Evolutionary conservation across 495 filamentous ascomycete genomes (phyloP).

Genomic region (Trichoderma virens): DNA sequence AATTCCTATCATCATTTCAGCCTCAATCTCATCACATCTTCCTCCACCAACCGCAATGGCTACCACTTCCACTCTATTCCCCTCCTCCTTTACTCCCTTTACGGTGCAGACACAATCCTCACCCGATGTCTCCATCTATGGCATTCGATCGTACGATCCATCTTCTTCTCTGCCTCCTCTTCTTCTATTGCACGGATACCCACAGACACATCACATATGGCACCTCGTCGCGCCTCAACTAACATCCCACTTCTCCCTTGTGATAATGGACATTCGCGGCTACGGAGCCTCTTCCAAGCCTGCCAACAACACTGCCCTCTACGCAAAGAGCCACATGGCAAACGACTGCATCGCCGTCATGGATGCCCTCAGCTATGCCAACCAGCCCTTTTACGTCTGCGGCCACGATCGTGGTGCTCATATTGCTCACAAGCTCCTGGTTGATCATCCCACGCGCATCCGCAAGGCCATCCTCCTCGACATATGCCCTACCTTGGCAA

Average conservation of each 20-base stretch:
- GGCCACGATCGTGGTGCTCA: constrained; percentile 35
- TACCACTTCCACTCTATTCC: neutral
- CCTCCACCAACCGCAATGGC: neutral
- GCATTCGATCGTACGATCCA: constrained; percentile 15
- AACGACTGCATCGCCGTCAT: constrained; percentile 27
- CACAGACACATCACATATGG: constrained; percentile 34
- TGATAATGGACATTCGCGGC: constrained; percentile 32
- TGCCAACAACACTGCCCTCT: constrained; percentile 14
- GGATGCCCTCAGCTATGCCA: constrained; percentile 18
- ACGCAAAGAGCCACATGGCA: constrained; percentile 31
- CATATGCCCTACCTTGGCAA: constrained; percentile 31
- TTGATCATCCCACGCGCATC: constrained; percentile 26
- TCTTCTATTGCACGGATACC: constrained; percentile 35
- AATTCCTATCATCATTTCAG: neutral
- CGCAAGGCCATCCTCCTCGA: constrained; percentile 29
- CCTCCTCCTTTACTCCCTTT: constrained; percentile 16
- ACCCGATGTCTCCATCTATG: constrained; percentile 24
- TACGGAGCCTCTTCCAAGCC: constrained; percentile 35
- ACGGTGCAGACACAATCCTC: constrained; percentile 14
- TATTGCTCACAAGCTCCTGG: constrained; percentile 31
- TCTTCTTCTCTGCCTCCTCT: constrained; percentile 23
- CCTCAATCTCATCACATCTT: neutral
- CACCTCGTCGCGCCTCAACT: constrained; percentile 25
- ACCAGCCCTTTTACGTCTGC: constrained; percentile 22
- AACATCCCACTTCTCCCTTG: constrained; percentile 21